phyloP scores from a whole-genome alignment of 2,329 filamentous ascomycete species.

The Penicillium sp. region DNA sequence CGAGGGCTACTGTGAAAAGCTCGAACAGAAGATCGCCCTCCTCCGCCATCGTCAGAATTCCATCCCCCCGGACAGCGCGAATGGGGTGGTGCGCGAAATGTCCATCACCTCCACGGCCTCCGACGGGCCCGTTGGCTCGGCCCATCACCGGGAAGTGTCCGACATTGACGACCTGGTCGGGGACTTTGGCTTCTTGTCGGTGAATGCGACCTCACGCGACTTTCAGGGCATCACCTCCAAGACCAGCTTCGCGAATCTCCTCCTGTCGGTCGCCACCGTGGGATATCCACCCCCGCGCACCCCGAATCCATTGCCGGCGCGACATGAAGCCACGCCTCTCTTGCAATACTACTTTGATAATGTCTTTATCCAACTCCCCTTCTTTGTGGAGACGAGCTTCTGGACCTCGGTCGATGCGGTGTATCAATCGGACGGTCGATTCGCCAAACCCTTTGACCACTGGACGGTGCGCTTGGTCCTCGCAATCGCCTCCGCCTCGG shows the following conservation, averaged over 20 bases:
- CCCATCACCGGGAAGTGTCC: constrained; percentile 62
- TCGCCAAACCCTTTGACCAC: constrained; percentile 62
- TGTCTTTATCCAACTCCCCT: constrained; percentile 71
- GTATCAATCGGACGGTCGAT: constrained; percentile 63
- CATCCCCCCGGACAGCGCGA: constrained; percentile 18
- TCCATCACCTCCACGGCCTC: constrained; percentile 33
- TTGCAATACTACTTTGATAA: constrained; percentile 81
- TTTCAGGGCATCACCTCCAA: constrained; percentile 83
- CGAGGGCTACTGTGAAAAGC: constrained; percentile 82
- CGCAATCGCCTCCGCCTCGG: constrained; percentile 69
- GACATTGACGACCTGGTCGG: constrained; percentile 90
- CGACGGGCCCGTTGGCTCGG: constrained; percentile 26
- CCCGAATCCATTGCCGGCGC: constrained; percentile 61
- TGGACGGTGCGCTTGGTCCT: constrained; percentile 88
- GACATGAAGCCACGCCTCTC: constrained; percentile 61
- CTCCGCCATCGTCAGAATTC: constrained; percentile 29
- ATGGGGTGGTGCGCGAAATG: constrained; percentile 27
- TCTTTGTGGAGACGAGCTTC: constrained; percentile 73
- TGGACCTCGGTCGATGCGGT: constrained; percentile 74
- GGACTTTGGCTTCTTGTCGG: constrained; percentile 88
- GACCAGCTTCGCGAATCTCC: constrained; percentile 86
- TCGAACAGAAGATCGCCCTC: constrained; percentile 66
- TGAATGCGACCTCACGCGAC: constrained; percentile 90
- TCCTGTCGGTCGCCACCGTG: constrained; percentile 74
- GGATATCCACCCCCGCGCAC: constrained; percentile 61